Base-by-base conservation (phyloP, 192 early-diverging fungal species). In the Backusella macrospora region DNA sequence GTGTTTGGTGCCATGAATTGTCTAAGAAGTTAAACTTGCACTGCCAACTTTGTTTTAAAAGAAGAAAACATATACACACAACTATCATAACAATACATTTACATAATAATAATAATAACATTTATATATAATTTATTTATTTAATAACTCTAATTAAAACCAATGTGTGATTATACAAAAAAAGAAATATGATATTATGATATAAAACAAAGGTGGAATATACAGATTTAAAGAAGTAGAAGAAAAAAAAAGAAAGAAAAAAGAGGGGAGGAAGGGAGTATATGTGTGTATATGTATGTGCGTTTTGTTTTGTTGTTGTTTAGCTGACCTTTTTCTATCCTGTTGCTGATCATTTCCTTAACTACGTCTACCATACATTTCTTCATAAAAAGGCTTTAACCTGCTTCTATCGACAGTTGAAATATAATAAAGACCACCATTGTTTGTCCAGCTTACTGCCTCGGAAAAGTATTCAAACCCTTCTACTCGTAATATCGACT, bases 381-480 rank as follows among this genome's bases (percentile, higher is more conserved):
- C 71, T 65, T 71, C 40, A 71, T 52, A 80, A 65, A 86, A 88
- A 10, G 83, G 80, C 43, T 80, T 76, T 15, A 88, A 79, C 0
- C 84, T 83, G 18, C 78, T 55, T 47, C 94, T 88, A 66, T 95
- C 91, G 12, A 96, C 92, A 39, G 89, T 91, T 43, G 93, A 90
- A 23, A 94, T 89, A 78, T 84, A 96, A 78, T 92, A 96, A 66
- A 84, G 81, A 38, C 93, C 94, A 39, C 92, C 92, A 70, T 86
- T 90, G 77, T 90, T 88, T 7, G 92, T 92, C 92, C 92, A 94
- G 62, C 89, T 90, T 42, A 93, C 92, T 8, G 86, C 86, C 66
- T 92, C 88, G 18, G 88, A 89, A 78, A 87, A 91, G 75, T 92
- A 94, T 0, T 84, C 87, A 63, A 84, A 87, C 34, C 88, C 81